Evolutionary conservation across 2,329 filamentous ascomycete species (phyloP), one percentile per base, ranked within the genome.

Genomic region (Penicillium crustosum): DNA sequence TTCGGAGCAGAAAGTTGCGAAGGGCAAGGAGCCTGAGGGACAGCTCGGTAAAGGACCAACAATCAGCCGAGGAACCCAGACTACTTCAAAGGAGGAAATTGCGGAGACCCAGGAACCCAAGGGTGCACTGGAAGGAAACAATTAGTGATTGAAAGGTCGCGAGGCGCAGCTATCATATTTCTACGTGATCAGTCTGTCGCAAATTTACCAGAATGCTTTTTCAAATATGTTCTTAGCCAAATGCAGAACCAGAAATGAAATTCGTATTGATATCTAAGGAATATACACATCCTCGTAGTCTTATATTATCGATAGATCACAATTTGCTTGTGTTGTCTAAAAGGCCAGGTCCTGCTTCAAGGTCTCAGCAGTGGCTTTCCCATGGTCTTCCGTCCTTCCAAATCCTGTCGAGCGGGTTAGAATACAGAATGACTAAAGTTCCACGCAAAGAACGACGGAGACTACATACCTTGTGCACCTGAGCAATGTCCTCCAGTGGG

Each of bases 301-400:
- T 53, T n/a, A 15, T 9, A 10, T 23, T 48, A 53, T 36, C 13
- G 23, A 29, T n/a, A 19, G 5, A 47, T 31, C 15, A 27, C 15
- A 48, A 23, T 48, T 2, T 10, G 12, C 19, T 31, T 13, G 17
- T 41, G 43, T 33, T 19, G 4, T 23, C 27, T 36, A 17, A 17
- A 42, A 9, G 4, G 9, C 6, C 2, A 42, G 21, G 15, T 17
- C 17, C 4, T 21, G 13, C 9, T 49, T 70, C 67, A 87, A 47
- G 86, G 82, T 77, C 87, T 87, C 68, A 96, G 73, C 55, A 97
- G 73, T 61, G 95, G 75, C 79, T 96, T 96, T 19, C 93, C 93
- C 12, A 86, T 90, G 2, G 91, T 94, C 80, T 88, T 90, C 66
- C 92, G 82, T 42, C 89, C 84, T 76, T 95, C 89, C 44, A 97